Conservation (phyloP, 2,329 filamentous ascomycete genomes). For the Aureobasidium uvarum region DNA sequence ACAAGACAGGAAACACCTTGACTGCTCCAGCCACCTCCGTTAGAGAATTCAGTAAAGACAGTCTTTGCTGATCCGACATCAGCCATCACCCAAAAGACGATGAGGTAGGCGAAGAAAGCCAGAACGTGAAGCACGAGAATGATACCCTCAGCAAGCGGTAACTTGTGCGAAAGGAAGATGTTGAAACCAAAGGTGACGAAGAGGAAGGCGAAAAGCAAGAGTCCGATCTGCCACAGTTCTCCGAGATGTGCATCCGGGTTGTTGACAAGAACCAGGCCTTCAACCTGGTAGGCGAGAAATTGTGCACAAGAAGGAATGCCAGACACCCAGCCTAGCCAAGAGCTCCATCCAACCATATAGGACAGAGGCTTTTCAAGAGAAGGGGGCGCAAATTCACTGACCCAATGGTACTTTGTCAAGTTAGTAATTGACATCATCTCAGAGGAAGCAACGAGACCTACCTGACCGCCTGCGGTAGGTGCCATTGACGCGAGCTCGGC, state of each 20-base stretch:
- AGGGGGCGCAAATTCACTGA: conserved; percentile 45
- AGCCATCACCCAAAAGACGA: conserved; percentile 37
- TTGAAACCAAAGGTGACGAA: conserved; percentile 39
- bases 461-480: conserved; percentile 43
- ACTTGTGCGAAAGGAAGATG: conserved; percentile 38
- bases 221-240: conserved; percentile 42
- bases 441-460: conserved; percentile 39
- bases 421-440: background rate
- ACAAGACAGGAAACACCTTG: conserved; percentile 45
- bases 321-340: conserved; percentile 42
- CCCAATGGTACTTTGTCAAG: conserved; percentile 12
- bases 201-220: conserved; percentile 42
- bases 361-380: conserved; percentile 46
- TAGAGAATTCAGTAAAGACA: conserved; percentile 42
- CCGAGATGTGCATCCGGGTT: conserved; percentile 37
- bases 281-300: conserved; percentile 31
- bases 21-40: conserved; percentile 45
- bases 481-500: conserved; percentile 48
- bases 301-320: conserved; percentile 29
- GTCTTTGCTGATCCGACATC: conserved; percentile 34
- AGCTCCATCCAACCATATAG: conserved; percentile 49
- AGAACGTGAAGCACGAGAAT: conserved; percentile 44
- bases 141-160: conserved; percentile 40
- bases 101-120: conserved; percentile 41
- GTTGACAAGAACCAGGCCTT: conserved; percentile 40